Evolutionary conservation across 2,329 filamentous ascomycete species (phyloP).

Genomic region (Laburnicola sp.): DNA sequence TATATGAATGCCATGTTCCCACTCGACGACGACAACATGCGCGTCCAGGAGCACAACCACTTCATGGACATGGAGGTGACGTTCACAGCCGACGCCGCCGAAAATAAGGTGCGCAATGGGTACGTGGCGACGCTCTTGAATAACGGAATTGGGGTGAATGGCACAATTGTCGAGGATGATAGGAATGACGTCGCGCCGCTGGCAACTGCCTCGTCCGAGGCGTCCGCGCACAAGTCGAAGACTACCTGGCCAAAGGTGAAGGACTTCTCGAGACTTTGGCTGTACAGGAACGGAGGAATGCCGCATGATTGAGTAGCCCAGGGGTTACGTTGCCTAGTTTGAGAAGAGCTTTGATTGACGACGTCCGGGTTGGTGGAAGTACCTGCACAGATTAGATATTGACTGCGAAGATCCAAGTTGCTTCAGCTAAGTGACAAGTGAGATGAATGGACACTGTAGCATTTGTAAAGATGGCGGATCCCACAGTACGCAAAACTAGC

Average conservation of each 20-base stretch:
- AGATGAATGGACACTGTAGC: neutral
- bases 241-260: neutral
- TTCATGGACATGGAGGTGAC: slow-evolving; percentile 62
- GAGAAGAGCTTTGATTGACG: no score
- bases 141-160: neutral
- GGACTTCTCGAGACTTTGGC: slow-evolving; percentile 10
- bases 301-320: slow-evolving; percentile 6
- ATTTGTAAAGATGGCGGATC: neutral
- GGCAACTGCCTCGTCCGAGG: neutral
- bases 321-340: no score
- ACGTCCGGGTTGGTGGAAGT: no score
- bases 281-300: slow-evolving; percentile 9
- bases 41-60: slow-evolving; percentile 55
- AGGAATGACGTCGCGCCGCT: neutral
- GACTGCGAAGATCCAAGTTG: no score
- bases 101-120: neutral
- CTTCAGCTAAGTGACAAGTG: no score
- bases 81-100: neutral
- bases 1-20: slow-evolving; percentile 66
- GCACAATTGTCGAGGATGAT: slow-evolving; percentile 1
- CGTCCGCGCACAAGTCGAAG: neutral
- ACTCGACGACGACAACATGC: slow-evolving; percentile 52
- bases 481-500: neutral
- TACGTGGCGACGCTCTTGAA: neutral
- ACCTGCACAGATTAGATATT: no score